phyloP scores from a whole-genome alignment of 768 basidiomycete species.

The Leucogyrophana mollusca region DNA sequence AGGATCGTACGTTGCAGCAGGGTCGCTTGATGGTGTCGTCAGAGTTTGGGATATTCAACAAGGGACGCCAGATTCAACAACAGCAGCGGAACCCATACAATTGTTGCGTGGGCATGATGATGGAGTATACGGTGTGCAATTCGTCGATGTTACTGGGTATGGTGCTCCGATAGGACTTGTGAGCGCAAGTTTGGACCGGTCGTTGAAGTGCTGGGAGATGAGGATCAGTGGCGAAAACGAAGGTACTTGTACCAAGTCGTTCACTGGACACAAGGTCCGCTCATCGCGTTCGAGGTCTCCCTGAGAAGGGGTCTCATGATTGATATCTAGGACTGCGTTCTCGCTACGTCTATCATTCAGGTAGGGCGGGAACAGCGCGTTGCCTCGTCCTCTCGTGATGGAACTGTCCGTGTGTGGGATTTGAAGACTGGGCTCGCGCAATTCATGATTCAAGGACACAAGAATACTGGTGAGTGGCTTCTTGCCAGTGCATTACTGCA shows the following conservation, averaged over 20 bases:
- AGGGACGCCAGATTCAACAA: conserved; percentile 22
- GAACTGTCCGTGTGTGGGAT: conserved; percentile 36
- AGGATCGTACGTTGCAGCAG: conserved; percentile 49
- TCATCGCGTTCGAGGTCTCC: background rate
- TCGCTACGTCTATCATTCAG: conserved; percentile 29
- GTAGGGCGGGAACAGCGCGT: conserved; percentile 31
- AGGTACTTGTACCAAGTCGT: conserved; percentile 27
- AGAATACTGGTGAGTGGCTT: conserved; percentile 30
- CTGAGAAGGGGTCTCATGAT: background rate
- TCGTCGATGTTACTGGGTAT: conserved; percentile 6
- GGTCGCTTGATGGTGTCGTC: conserved; percentile 49
- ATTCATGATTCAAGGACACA: conserved; percentile 35
- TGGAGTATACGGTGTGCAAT: conserved; percentile 45
- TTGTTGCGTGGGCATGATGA: conserved; percentile 41
- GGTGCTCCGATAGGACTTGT: conserved; percentile 32
- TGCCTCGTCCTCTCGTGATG: conserved; percentile 38
- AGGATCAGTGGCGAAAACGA: conserved; percentile 17
- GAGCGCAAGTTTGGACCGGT: conserved; percentile 42
- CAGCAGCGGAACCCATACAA: conserved; percentile 27
- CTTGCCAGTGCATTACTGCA: background rate
- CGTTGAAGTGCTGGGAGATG: conserved; percentile 50
- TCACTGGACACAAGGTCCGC: conserved; percentile 27
- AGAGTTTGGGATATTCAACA: conserved; percentile 51
- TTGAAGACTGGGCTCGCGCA: conserved; percentile 27
- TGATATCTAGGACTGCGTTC: conserved; percentile 25